phyloP scores from a whole-genome alignment of 163 green algal genomes.

The Chlamydomonas reinhardtii region DNA sequence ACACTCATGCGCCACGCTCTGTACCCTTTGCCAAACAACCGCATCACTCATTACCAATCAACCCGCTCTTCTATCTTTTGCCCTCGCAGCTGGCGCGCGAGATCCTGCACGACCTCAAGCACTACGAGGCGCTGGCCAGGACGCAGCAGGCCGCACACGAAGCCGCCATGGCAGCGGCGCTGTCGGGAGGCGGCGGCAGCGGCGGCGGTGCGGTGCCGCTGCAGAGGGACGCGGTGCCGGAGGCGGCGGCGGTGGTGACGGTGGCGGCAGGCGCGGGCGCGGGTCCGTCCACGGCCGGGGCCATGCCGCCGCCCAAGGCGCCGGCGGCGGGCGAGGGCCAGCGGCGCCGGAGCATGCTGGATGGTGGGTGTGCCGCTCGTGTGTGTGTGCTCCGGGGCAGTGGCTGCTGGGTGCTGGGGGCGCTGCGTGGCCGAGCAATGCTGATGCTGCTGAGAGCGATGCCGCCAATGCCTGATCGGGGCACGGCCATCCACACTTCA shows the following conservation, averaged over 20 bases:
- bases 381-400: too few species aligned
- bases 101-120: constrained; percentile 88
- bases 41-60: too few species aligned
- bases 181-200: background rate
- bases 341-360: too few species aligned
- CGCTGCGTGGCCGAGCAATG: too few species aligned
- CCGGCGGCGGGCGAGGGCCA: too few species aligned
- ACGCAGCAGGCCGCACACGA: constrained; percentile 51
- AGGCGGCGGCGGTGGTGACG: background rate
- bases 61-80: background rate
- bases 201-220: background rate
- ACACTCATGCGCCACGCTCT: too few species aligned
- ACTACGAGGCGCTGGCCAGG: constrained; percentile 72
- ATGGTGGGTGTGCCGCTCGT: too few species aligned
- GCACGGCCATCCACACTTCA: too few species aligned
- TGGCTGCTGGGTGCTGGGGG: too few species aligned
- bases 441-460: too few species aligned
- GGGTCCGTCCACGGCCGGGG: background rate
- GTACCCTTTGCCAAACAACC: too few species aligned
- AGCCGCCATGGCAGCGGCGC: constrained; percentile 30
- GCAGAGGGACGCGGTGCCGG: background rate
- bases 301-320: background rate
- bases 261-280: background rate
- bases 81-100: constrained; percentile 79
- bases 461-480: too few species aligned